Base-by-base conservation (phyloP, 176 grass and related monocot species). In the Triticum timopheevii region DNA sequence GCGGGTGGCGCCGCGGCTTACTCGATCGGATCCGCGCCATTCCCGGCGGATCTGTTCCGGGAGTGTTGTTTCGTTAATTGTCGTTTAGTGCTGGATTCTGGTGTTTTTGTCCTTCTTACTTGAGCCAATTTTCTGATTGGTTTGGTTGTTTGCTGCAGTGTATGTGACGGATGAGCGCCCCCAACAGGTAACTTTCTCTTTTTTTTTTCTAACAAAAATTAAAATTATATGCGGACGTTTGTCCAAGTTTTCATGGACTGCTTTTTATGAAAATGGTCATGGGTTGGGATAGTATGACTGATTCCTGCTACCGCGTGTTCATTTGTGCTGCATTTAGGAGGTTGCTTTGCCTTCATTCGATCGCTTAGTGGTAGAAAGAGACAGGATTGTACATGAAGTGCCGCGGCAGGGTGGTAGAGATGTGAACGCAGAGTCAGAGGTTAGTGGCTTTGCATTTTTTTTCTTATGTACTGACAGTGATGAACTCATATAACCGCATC, bases 101-200 rank as follows among this genome's bases (percentile, higher is more conserved):
- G 1, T 52, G 44, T 76, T 30, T 13, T 22, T 30, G 7, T 52
- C 44, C 73, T 50, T 30, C 13, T 30, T 28, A 30, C 6, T 54
- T 40, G n/a, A 31, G 35, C 68, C 10, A 12, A 3, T 49, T 83
- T 71, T 65, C 81, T 91, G 74, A 89, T 87, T 88, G 61, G 87
- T 70, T 78, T 77, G 27, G 54, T 80, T 69, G 66, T 80, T 30
- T 91, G 71, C 63, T 92, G 87, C 90, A 97, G 95, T 92, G 36
- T 93, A 97, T 74, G 93, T 93, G 84, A 93, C 94, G 69, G 95
- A 97, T 72, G 95, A 97, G 40, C 88, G 93, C n/a, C 87, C 89
- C 27, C 79, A 93, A 52, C 88, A 94, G 91, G 95, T 97, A 90
- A 80, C 73, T 86, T 76, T 34, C 65, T 49, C 49, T 38, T 50